These are phyloP conservation scores for Claviceps pusilla DNA, from an alignment of 2,329 filamentous ascomycete species.

Conservation along the genomic window DNA sequence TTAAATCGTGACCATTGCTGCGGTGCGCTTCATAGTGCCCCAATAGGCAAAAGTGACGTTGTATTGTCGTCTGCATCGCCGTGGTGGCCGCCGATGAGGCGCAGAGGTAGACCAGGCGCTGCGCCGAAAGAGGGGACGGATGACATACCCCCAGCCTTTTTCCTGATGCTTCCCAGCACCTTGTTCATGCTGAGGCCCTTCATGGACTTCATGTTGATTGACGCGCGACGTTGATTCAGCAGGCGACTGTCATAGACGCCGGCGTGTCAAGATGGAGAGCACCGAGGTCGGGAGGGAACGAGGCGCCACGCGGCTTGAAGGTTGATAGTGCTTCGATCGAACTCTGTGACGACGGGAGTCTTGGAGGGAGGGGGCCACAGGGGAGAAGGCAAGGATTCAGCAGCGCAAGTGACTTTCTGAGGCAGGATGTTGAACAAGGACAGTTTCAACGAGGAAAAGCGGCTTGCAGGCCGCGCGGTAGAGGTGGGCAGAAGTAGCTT, in stretches of 20 bases:
- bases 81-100: not conserved
- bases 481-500: not conserved
- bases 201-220: slow-evolving; percentile 25
- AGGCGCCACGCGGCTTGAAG: not conserved
- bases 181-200: slow-evolving; percentile 41
- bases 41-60: not conserved
- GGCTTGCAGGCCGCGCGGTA: not conserved
- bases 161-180: slow-evolving; percentile 40
- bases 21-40: not conserved
- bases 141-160: slow-evolving; percentile 23
- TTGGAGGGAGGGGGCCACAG: no score
- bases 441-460: not conserved
- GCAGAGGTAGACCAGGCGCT: not conserved
- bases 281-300: not conserved
- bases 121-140: not conserved
- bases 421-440: not conserved
- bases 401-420: not conserved
- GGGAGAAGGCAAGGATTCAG: not conserved
- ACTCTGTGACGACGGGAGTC: not conserved
- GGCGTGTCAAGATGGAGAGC: not conserved
- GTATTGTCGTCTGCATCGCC: no score
- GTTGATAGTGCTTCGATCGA: not conserved
- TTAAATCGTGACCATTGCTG: not conserved
- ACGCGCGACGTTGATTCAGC: not conserved
- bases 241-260: not conserved